These are phyloP conservation scores for Tolypocladium tropicale DNA, from an alignment of 2,329 filamentous ascomycete species.

Conservation along the genomic window DNA sequence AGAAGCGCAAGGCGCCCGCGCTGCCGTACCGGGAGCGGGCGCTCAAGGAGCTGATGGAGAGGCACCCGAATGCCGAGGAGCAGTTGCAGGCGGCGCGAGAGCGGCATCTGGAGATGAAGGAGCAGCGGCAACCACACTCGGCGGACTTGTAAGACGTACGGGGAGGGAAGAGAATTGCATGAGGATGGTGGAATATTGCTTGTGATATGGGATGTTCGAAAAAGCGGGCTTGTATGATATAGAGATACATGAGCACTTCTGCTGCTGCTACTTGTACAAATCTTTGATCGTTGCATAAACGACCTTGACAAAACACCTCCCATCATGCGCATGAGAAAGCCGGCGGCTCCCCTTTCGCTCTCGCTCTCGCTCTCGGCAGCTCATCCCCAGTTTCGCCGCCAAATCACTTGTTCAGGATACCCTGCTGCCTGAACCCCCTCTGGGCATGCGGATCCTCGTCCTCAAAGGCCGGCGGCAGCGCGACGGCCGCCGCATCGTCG, in stretches of 20 bases:
- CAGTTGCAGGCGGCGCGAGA: constrained; percentile 37
- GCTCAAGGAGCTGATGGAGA: constrained; percentile 30
- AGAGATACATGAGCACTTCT: constrained; percentile 18
- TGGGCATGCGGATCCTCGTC: constrained; percentile 24
- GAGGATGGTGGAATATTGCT: constrained; percentile 5
- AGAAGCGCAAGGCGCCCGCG: constrained; percentile 64
- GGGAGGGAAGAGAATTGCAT: background rate
- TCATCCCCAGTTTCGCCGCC: background rate
- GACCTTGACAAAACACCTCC: background rate
- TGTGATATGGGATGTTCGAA: constrained; percentile 10
- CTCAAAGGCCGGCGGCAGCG: constrained; percentile 11
- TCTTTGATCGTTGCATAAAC: background rate
- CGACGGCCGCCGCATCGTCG: constrained; percentile 18
- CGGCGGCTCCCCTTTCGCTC: background rate
- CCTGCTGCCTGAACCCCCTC: constrained; percentile 43
- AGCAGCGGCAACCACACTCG: constrained; percentile 25
- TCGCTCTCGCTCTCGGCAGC: background rate
- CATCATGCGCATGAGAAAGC: background rate
- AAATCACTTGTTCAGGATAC: constrained; percentile 20
- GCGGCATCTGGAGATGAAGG: constrained; percentile 44
- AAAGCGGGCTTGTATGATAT: constrained; percentile 28
- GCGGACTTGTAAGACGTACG: constrained; percentile 6
- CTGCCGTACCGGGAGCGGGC: constrained; percentile 38
- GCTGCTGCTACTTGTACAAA: constrained; percentile 9
- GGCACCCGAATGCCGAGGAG: constrained; percentile 34